Conservation (phyloP, 179 eudicot species). For the Nepenthes alata region DNA sequence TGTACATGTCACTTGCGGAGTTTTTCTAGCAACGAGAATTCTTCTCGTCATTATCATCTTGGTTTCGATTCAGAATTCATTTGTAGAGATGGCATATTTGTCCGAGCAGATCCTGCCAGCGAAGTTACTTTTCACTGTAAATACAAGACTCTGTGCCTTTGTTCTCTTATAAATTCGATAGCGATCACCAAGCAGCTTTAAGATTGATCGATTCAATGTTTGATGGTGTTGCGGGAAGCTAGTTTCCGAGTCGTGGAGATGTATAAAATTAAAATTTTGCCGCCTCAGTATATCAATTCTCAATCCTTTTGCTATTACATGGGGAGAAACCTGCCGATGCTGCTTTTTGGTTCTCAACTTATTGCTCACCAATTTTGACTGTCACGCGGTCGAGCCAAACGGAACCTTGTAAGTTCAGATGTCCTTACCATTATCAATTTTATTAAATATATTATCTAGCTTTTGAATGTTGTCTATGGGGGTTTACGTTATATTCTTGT, state of each 20-base stretch:
- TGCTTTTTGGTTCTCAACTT: background rate
- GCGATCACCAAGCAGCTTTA: constrained; percentile 34
- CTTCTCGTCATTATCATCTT: constrained; percentile 12
- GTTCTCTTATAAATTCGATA: constrained; percentile 67
- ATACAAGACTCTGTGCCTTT: constrained; percentile 66
- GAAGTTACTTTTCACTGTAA: constrained; percentile 64
- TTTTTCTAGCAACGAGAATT: constrained; percentile 8
- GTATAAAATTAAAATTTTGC: constrained; percentile 8
- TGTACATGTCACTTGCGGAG: constrained; percentile 41
- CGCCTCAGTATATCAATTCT: background rate
- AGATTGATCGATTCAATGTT: constrained; percentile 17
- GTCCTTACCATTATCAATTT: background rate
- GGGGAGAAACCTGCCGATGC: background rate
- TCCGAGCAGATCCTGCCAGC: constrained; percentile 21
- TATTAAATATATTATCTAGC: background rate
- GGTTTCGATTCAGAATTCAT: constrained; percentile 23
- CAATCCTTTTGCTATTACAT: background rate
- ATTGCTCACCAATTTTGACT: constrained; percentile 3
- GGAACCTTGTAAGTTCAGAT: constrained; percentile 8
- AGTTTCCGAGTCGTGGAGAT: constrained; percentile 1
- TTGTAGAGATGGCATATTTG: constrained; percentile 61
- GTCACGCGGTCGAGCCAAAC: constrained; percentile 3
- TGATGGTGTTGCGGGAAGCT: background rate
- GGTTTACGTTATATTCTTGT: too few species aligned
- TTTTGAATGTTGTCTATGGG: background rate